Evolutionary conservation across 2,329 filamentous ascomycete species (phyloP).

Genomic region (Curvularia spicifera): DNA sequence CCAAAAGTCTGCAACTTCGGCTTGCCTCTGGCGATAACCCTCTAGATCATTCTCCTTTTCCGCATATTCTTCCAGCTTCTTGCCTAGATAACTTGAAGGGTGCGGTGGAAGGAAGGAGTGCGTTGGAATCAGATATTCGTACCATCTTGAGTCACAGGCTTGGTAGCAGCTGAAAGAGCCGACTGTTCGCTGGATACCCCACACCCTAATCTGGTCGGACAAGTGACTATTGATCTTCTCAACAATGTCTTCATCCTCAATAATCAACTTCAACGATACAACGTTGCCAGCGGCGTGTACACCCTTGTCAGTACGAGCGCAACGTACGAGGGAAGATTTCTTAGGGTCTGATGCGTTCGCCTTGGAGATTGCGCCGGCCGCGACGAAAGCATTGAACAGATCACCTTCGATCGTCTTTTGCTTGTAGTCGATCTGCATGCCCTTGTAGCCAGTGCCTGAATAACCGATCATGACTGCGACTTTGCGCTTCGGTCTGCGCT

Average conservation of each 20-base stretch:
- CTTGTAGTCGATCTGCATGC: constrained; percentile 81
- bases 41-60: constrained; percentile 75
- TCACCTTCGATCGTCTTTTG: constrained; percentile 97
- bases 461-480: constrained; percentile 96
- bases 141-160: constrained; percentile 91
- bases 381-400: constrained; percentile 88
- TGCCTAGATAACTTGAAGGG: constrained; percentile 82
- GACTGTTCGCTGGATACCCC: constrained; percentile 89
- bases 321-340: constrained; percentile 92
- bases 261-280: constrained; percentile 92
- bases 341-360: constrained; percentile 96
- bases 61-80: constrained; percentile 78
- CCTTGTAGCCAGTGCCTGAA: constrained; percentile 93
- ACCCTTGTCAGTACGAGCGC: constrained; percentile 95
- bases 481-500: constrained; percentile 90
- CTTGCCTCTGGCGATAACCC: constrained; percentile 70
- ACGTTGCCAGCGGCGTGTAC: constrained; percentile 96
- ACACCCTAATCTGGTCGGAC: constrained; percentile 88
- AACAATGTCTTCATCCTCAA: constrained; percentile 87
- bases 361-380: constrained; percentile 91
- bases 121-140: constrained; percentile 95
- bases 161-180: constrained; percentile 95
- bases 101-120: constrained; percentile 93
- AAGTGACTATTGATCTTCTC: constrained; percentile 88
- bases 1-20: constrained; percentile 85